Percentiles rank a stretch among this genome's conserved stretches.
Evolutionary conservation across 768 basidiomycete species (phyloP).

Genomic region (Leccinum sublutescens): DNA sequence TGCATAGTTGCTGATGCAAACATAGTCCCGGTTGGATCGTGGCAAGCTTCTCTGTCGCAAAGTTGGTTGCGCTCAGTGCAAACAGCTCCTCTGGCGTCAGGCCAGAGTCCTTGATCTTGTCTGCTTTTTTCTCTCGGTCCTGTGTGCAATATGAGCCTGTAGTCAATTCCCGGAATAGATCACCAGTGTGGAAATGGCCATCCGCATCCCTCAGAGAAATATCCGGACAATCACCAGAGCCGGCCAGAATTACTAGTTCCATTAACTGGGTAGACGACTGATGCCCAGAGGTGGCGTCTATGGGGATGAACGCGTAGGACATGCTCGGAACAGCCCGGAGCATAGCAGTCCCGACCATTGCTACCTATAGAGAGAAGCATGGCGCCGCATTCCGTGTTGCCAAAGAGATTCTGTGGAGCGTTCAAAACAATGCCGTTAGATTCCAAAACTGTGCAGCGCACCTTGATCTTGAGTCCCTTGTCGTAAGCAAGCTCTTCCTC

Average conservation of each 20-base stretch:
- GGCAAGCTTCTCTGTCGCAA: no score
- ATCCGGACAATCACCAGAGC: constrained; percentile 70
- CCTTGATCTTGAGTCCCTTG: constrained; percentile 62
- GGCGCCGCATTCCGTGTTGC: constrained; percentile 77
- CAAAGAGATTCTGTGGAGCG: constrained; percentile 64
- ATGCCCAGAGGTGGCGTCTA: constrained; percentile 45
- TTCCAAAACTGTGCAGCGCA: constrained; percentile 35
- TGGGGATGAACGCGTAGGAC: constrained; percentile 65
- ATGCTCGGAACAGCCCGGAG: constrained; percentile 61
- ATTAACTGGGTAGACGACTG: constrained; percentile 55
- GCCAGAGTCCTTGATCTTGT: constrained; percentile 85
- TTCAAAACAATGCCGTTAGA: constrained; percentile 21
- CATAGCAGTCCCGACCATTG: constrained; percentile 47
- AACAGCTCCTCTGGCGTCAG: constrained; percentile 89
- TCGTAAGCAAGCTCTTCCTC: constrained; percentile 70
- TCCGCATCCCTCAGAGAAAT: constrained; percentile 54
- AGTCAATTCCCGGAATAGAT: constrained; percentile 67
- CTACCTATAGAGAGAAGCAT: constrained; percentile 64
- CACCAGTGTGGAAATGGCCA: constrained; percentile 78
- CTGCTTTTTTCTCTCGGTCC: constrained; percentile 91
- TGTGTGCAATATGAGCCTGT: constrained; percentile 40
- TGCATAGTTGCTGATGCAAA: no score
- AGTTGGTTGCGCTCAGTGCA: no score
- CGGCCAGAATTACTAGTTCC: constrained; percentile 67
- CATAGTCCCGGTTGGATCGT: no score